These are phyloP conservation scores for Sanghuangporus baumii DNA, from an alignment of 1,284 basidiomycete genomes.

Conservation along the genomic window DNA sequence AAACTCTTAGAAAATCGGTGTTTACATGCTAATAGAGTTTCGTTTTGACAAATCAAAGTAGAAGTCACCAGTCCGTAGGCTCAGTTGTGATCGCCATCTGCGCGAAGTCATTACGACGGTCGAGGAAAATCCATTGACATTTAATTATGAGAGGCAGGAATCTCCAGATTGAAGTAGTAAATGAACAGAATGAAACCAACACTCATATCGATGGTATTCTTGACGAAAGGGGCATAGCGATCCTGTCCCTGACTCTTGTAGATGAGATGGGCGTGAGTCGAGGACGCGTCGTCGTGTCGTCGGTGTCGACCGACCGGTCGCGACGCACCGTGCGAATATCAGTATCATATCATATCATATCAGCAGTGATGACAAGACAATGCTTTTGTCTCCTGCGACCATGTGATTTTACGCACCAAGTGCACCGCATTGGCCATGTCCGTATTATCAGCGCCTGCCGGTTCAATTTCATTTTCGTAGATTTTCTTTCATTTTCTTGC, in stretches of 20 bases:
- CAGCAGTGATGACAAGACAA: background rate
- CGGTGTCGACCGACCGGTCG: too few relatives aligned
- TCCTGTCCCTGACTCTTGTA: too few relatives aligned
- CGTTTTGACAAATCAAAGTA: background rate
- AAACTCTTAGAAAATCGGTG: background rate
- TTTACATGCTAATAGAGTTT: conserved; percentile 5
- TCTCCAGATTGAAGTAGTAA: background rate
- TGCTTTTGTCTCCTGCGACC: background rate
- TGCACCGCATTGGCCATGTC: background rate
- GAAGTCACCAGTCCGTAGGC: background rate
- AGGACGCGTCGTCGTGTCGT: background rate
- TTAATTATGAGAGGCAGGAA: background rate
- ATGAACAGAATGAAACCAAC: background rate
- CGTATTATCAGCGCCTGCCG: background rate
- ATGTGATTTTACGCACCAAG: background rate
- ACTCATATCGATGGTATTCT: background rate
- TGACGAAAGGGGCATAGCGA: too few relatives aligned
- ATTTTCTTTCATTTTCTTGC: background rate
- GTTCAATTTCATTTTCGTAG: background rate
- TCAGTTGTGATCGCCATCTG: background rate
- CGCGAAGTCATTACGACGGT: background rate
- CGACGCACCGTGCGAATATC: background rate
- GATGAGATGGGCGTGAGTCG: too few relatives aligned
- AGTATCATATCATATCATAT: background rate
- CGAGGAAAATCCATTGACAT: background rate